Percentiles rank a stretch among this genome's conserved stretches.
Conservation (phyloP, 2,329 filamentous ascomycete genomes). For the Apiospora sp. region DNA sequence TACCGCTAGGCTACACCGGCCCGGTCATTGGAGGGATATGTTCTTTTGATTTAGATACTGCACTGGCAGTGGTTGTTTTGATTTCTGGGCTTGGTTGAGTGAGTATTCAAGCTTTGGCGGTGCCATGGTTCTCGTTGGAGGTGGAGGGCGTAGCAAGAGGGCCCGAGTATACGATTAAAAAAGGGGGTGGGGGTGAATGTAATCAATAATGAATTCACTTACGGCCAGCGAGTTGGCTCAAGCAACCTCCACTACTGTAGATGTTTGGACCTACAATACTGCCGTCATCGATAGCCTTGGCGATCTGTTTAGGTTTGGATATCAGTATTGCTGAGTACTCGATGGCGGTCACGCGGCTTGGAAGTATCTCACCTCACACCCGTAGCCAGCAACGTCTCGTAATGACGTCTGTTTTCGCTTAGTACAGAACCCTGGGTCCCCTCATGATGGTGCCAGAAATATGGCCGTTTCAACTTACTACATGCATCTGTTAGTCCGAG, state of each 20-base stretch:
- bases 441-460: not conserved
- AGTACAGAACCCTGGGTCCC: not conserved
- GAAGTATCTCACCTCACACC: conserved; percentile 40
- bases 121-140: not conserved
- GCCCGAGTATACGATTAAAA: not conserved
- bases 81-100: not conserved
- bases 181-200: not conserved
- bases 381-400: conserved; percentile 44
- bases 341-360: not conserved
- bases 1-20: conserved; percentile 10
- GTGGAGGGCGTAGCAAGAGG: too few relatives aligned
- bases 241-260: conserved; percentile 43
- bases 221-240: conserved; percentile 45
- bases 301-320: not conserved
- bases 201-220: not conserved
- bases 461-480: not conserved
- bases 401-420: conserved; percentile 37
- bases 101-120: not conserved
- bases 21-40: not conserved
- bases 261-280: conserved; percentile 45
- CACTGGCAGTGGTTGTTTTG: not conserved
- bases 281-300: conserved; percentile 41
- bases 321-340: not conserved
- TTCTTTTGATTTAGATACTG: not conserved
- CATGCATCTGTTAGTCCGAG: not conserved